Conservation (phyloP, 1,139 yeast genomes). For the Zygosaccharomyces pseudobailii region DNA sequence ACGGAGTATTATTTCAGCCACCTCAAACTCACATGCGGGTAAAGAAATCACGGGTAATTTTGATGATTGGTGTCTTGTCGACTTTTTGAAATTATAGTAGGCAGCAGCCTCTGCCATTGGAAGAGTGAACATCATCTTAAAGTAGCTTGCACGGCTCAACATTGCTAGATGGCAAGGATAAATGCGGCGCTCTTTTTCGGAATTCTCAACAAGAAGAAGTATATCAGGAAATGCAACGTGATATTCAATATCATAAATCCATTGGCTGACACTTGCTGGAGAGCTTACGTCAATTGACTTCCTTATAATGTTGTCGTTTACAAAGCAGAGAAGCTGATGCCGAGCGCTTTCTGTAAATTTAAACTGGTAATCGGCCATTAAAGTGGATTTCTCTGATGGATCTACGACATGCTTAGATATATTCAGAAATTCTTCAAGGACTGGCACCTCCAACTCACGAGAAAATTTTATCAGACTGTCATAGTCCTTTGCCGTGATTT, state of each 20-base stretch:
- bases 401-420: constrained; percentile 21
- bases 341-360: constrained; percentile 47
- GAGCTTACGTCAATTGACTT: constrained; percentile 27
- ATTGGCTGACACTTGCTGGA: constrained; percentile 3
- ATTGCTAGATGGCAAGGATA: constrained; percentile 66
- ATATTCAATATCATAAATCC: not conserved
- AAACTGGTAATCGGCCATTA: constrained; percentile 44
- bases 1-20: constrained; percentile 51
- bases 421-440: constrained; percentile 37
- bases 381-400: constrained; percentile 38
- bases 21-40: constrained; percentile 38
- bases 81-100: constrained; percentile 19
- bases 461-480: constrained; percentile 37
- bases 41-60: constrained; percentile 37
- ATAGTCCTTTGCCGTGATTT: constrained; percentile 33
- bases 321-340: constrained; percentile 41
- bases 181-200: constrained; percentile 29
- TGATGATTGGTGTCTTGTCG: constrained; percentile 9
- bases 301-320: constrained; percentile 38
- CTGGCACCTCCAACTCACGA: constrained; percentile 35
- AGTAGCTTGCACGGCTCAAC: constrained; percentile 58
- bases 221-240: constrained; percentile 45
- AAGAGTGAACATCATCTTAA: constrained; percentile 59
- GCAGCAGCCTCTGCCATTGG: constrained; percentile 37
- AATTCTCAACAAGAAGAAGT: constrained; percentile 38